Evolutionary conservation across 345 rosid genomes (phyloP).

Genomic region (Salix arbutifolia): DNA sequence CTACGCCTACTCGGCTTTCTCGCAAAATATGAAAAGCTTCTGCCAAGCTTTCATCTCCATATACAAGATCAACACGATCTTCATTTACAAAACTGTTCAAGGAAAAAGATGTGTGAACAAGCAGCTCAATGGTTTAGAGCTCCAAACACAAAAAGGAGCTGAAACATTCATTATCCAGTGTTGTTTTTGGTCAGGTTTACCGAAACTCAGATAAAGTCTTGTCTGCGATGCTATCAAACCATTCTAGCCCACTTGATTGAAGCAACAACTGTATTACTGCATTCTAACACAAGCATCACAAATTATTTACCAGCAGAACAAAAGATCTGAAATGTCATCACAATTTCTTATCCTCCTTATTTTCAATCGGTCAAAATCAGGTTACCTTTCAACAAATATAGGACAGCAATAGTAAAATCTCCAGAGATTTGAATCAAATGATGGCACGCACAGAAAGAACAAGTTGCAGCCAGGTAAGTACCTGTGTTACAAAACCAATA

Average conservation of each 20-base stretch:
- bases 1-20: slow-evolving; percentile 20
- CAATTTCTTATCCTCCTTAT: background rate
- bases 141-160: background rate
- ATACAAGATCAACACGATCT: slow-evolving; percentile 18
- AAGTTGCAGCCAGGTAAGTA: background rate
- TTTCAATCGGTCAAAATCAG: background rate
- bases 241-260: slow-evolving; percentile 40
- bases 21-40: slow-evolving; percentile 28
- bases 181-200: slow-evolving; percentile 2
- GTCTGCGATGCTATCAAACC: slow-evolving; percentile 43
- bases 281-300: slow-evolving; percentile 17
- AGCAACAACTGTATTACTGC: slow-evolving; percentile 38
- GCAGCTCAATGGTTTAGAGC: background rate
- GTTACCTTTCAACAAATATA: background rate
- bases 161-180: background rate
- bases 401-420: too few species aligned
- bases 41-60: slow-evolving; percentile 29
- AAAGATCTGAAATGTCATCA: background rate
- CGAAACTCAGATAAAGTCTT: slow-evolving; percentile 30
- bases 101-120: background rate
- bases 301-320: background rate
- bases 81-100: slow-evolving; percentile 28
- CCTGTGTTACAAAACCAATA: slow-evolving; percentile 39
- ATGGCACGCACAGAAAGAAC: background rate
- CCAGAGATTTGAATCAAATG: too few species aligned